Base-by-base conservation (phyloP, 2,329 filamentous ascomycete genomes). In the Aspergillus pseudoterreus region DNA sequence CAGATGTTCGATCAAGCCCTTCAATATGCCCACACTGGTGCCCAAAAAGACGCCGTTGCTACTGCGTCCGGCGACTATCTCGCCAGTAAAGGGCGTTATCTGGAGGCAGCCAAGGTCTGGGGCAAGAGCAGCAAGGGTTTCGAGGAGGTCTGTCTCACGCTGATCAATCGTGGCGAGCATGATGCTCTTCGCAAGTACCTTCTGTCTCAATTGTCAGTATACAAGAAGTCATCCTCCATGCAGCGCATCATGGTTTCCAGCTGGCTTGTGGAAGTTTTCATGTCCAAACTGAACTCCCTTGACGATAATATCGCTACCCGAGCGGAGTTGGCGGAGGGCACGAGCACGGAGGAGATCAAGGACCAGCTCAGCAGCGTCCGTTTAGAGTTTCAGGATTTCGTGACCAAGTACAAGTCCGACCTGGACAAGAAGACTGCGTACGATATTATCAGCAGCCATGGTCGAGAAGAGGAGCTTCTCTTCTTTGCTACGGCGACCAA, bases 121-220 rank as follows among this genome's bases (percentile, higher is more conserved):
- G 94, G 94, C 11, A 90, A 90, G 69, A 97, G 94, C 72, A 96
- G 89, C 67, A 97, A 97, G 74, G 86, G 90, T 0, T 99, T 99
- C 60, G 94, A 99, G 67, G 91, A 99, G 66, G 92, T 99, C 43
- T 92, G 92, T 19, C 78, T 99, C 33, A 85, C 84, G 1, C 88
- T 99, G 63, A 92, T 99, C 58, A 92, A 97, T 71, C 87, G 88
- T 57, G 85, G 86, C 36, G 90, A 97, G 69, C 87, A 90, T 51
- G 92, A 97, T 74, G 92, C 94, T 1, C 73, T 99, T 57, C 84
- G 92, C 44, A 92, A 89, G 64, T 99, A 99, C 64, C 79, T 99
- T 4, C 71, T 92, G 19, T 88, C 90, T 0, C 96, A 95, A 71
- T 77, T 99, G 30, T 80, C 82, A 6, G 86, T 83, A 0, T 85